Evolutionary conservation across 2,329 filamentous ascomycete species (phyloP).

Genomic region (Phialemonium atrogriseum): DNA sequence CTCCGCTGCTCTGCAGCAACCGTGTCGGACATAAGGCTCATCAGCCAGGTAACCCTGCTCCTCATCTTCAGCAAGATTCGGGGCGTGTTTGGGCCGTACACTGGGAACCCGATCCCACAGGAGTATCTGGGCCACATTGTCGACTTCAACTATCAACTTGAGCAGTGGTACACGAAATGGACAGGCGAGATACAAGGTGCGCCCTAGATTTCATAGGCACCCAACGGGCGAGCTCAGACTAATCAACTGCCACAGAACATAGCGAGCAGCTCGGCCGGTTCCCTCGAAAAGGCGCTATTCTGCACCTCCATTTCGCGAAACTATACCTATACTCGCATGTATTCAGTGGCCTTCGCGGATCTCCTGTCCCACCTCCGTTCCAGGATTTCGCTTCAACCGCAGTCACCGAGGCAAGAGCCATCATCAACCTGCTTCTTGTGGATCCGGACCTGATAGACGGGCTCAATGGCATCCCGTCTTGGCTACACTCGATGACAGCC

Average conservation of each 20-base stretch:
- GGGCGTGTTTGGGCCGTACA: constrained; percentile 47
- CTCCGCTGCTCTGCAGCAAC: constrained; percentile 41
- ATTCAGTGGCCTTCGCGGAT: constrained; percentile 16
- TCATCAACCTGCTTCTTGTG: constrained; percentile 25
- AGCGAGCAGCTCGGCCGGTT: constrained; percentile 21
- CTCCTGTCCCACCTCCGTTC: constrained; percentile 6
- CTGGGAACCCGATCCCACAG: constrained; percentile 39
- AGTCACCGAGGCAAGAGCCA: constrained; percentile 23
- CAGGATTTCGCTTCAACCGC: constrained; percentile 8
- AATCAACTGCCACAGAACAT: constrained; percentile 24
- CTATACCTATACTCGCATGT: constrained; percentile 21
- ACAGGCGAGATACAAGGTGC: constrained; percentile 20
- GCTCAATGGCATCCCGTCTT: constrained; percentile 36
- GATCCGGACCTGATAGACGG: constrained; percentile 24
- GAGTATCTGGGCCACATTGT: constrained; percentile 39
- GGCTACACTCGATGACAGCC: constrained; percentile 43
- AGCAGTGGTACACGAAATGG: constrained; percentile 29
- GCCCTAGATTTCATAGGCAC: constrained; percentile 8
- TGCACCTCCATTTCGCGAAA: constrained; percentile 23
- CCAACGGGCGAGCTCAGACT: no score
- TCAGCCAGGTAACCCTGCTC: constrained; percentile 50
- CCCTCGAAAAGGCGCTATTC: constrained; percentile 20
- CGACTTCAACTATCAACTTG: constrained; percentile 23
- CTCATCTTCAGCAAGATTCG: constrained; percentile 48
- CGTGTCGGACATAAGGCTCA: constrained; percentile 45